Evolutionary conservation across 768 basidiomycete genomes (phyloP), one percentile per base, ranked within the genome.

Genomic region (Chlorophyllum brunneum): DNA sequence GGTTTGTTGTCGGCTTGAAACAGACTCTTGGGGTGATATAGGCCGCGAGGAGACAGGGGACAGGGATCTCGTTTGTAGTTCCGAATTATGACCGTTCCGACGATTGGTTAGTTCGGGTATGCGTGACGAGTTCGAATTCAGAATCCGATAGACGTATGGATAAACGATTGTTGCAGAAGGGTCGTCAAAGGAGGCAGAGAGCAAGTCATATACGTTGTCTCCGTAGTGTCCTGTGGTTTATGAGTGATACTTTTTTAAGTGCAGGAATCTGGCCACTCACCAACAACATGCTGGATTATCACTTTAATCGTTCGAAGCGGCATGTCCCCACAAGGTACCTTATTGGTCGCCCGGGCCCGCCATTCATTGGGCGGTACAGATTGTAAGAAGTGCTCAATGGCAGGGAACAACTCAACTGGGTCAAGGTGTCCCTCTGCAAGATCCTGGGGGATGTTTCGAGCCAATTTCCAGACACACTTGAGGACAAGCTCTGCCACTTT

Each of bases 391-490:
- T 91, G 85, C 65, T 99, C 97, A 56, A 99, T 86, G 4, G 94
- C 88, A 13, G 87, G 86, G 64, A 98, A 88, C 27, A 99, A 70
- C 59, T 93, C 90, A 15, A 92, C 85, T 16, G 94, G 88, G 64
- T 92, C 88, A 30, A 99, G 75, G 16, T 82, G 76, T 3, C 81
- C 75, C 37, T 92, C 87, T 56, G 81, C 81, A 40, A 99, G 78
- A 65, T 95, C 92, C 62, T 94, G 90, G 4, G 93, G 93, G 42
- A 98, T 92, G 57, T 92, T 95, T 58, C 95, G 80, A 4, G 93
- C 93, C 51, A 98, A 72, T 70, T 99, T 99, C 97, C 97, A 98
- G 23, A 99, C 83, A 68, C 97, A 99, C 73, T 98, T 95, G 54
- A 94, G 69, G 15, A 92, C 92, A 18, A 98, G 79, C 66, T 98